Percentiles rank a stretch among this genome's conserved stretches.
Conservation (phyloP, 169 alveolate species). For the Miamiensis avidus region DNA sequence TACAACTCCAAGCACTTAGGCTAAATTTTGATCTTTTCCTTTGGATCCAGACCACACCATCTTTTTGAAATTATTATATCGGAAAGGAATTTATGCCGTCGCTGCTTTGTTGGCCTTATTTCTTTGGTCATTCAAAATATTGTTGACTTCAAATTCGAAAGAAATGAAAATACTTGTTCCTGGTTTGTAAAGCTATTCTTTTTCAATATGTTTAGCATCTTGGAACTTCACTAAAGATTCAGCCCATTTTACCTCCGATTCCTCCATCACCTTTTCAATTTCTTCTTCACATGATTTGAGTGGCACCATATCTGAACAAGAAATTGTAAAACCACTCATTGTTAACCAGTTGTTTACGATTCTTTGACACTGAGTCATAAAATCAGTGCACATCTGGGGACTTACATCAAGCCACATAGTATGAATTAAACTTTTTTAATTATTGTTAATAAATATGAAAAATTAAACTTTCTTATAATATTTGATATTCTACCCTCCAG, state of each 20-base stretch:
- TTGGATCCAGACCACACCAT: slow-evolving; percentile 84
- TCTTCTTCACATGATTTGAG: slow-evolving; percentile 62
- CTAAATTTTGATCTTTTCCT: slow-evolving; percentile 88
- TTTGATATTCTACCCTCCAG: slow-evolving; percentile 86
- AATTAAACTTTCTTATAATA: not conserved
- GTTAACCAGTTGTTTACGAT: slow-evolving; percentile 98
- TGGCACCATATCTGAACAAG: slow-evolving; percentile 98
- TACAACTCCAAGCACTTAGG: slow-evolving; percentile 98
- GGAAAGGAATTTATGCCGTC: slow-evolving; percentile 26
- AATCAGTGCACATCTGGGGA: slow-evolving; percentile 95
- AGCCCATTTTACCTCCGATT: slow-evolving; percentile 23
- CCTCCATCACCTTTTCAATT: slow-evolving; percentile 31
- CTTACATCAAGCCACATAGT: slow-evolving; percentile 98
- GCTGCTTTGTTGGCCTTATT: slow-evolving; percentile 31
- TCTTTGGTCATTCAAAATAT: slow-evolving; percentile 39
- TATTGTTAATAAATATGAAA: no score
- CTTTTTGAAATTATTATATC: slow-evolving; percentile 37
- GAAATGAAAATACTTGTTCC: slow-evolving; percentile 50
- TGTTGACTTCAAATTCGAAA: slow-evolving; percentile 38
- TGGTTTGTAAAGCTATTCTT: slow-evolving; percentile 27
- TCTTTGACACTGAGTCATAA: slow-evolving; percentile 95
- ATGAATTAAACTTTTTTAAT: slow-evolving; percentile 86
- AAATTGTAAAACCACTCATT: slow-evolving; percentile 97
- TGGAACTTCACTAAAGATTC: slow-evolving; percentile 14
- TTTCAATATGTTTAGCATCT: slow-evolving; percentile 36